Conservation (phyloP, 2,329 filamentous ascomycete genomes). For the Tolypocladium amazonense region DNA sequence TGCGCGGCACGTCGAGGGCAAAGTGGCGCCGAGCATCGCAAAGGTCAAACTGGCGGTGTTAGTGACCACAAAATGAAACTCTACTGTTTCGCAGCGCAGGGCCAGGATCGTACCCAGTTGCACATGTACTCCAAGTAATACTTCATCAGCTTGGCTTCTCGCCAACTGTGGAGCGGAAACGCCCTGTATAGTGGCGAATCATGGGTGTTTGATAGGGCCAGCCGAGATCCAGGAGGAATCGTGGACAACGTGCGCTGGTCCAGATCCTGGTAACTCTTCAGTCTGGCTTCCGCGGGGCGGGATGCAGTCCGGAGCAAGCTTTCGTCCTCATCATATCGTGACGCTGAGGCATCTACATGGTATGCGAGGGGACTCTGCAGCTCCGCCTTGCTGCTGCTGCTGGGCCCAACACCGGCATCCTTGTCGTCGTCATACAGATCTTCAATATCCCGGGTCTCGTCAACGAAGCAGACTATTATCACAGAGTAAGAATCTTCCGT, state of each 20-base stretch:
- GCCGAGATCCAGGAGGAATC: neutral
- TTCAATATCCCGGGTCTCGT: constrained; percentile 1
- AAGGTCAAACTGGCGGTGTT: constrained; percentile 24
- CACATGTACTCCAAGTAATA: constrained; percentile 18
- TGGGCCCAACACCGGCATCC: neutral
- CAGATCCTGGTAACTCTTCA: neutral
- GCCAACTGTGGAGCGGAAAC: constrained; percentile 10
- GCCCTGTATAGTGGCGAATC: neutral
- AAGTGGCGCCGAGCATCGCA: constrained; percentile 36
- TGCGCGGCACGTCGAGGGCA: constrained; percentile 39
- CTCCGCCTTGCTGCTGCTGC: neutral
- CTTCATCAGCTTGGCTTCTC: constrained; percentile 14
- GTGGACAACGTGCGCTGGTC: neutral
- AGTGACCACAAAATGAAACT: neutral
- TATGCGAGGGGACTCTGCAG: neutral
- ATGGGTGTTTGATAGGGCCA: neutral
- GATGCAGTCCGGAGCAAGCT: neutral
- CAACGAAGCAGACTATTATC: neutral
- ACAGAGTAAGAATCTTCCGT: neutral
- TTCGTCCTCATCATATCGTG: neutral
- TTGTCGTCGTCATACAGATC: neutral
- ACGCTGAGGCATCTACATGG: neutral
- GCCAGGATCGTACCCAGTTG: constrained; percentile 11
- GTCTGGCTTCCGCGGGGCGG: neutral
- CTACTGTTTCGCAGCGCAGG: neutral